Base-by-base conservation (phyloP, 73 alveolate genomes). In the Uronychia binucleata region DNA sequence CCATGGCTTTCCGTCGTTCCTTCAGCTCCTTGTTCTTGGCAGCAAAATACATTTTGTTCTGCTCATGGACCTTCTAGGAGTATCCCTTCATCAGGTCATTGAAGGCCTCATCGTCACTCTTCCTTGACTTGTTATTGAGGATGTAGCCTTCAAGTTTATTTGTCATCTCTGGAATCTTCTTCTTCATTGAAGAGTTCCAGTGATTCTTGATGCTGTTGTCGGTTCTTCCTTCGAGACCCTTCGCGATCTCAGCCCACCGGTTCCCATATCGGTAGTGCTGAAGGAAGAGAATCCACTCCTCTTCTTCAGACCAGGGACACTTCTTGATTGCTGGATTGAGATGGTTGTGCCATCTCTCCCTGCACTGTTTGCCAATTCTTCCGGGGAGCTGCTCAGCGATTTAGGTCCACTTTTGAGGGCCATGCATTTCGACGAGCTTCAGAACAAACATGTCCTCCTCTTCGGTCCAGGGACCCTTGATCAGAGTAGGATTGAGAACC, bases 331-430 rank as follows among this genome's bases (percentile, higher is more conserved):
- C 87, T 1, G 99, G 99, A 86, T 98, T 97, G 86, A 98, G 88
- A 83, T 98, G 99, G 86, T 98, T 98, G 86, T 97, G 99, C 99
- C 99, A 98, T 82, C 99, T 97, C 86, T 98, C 99, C 83, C 99
- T 89, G 81, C 99, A 98, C 90, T 98, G 97, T 80, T 98, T 98
- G 0, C 99, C 99, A 25, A 97, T 98, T 78, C 99, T 88, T 31
- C 99, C 99, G 25, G 98, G 98, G 46, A 98, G 88, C 79, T 96
- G 98, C 60, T 97, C 92, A 30, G 99, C 98, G 31, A 98, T 98
- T 77, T 88, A 96, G 19, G 99, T 95, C 99, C 99, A 98, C 80
- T 97, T 96, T 88, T 97, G 97, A 29, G 99, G 99, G 14, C 99
- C 99, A 77, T 96, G 94, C 87, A 92, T 93, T 87, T 97, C 97